Conservation (phyloP, 768 basidiomycete genomes). For the Amanita subjunquillea region DNA sequence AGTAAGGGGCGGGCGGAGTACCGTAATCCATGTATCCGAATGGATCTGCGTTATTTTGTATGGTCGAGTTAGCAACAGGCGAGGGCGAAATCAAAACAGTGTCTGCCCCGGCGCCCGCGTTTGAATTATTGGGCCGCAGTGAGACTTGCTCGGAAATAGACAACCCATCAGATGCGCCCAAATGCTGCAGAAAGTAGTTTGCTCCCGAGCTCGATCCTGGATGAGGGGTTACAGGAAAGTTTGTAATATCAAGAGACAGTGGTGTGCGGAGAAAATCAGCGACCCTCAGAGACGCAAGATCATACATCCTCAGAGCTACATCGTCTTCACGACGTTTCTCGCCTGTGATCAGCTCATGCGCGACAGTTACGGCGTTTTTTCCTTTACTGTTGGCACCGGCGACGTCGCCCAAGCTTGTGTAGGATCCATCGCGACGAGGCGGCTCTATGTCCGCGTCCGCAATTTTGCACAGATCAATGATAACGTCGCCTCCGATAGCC, state of each 20-base stretch:
- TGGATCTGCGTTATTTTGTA: not conserved
- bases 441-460: slow-evolving; percentile 58
- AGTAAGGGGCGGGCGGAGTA: not conserved
- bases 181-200: slow-evolving; percentile 3
- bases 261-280: slow-evolving; percentile 38
- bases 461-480: slow-evolving; percentile 70
- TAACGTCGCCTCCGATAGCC: slow-evolving; percentile 79
- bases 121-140: not conserved
- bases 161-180: not conserved
- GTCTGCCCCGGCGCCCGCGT: not conserved
- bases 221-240: slow-evolving; percentile 18
- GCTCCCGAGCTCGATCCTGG: slow-evolving; percentile 20
- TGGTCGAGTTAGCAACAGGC: not conserved
- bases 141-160: not conserved
- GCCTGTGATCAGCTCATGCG: slow-evolving; percentile 15
- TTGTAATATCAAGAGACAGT: slow-evolving; percentile 7
- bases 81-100: slow-evolving; percentile 5
- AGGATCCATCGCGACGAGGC: slow-evolving; percentile 42
- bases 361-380: slow-evolving; percentile 22
- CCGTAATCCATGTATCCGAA: slow-evolving; percentile 4
- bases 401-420: slow-evolving; percentile 52
- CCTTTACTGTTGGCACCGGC: slow-evolving; percentile 43
- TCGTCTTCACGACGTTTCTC: slow-evolving; percentile 55
- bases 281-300: slow-evolving; percentile 44
- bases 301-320: slow-evolving; percentile 37